Evolutionary conservation across 768 basidiomycete genomes (phyloP), one percentile per base, ranked within the genome.

Genomic region (Boletus edulis): DNA sequence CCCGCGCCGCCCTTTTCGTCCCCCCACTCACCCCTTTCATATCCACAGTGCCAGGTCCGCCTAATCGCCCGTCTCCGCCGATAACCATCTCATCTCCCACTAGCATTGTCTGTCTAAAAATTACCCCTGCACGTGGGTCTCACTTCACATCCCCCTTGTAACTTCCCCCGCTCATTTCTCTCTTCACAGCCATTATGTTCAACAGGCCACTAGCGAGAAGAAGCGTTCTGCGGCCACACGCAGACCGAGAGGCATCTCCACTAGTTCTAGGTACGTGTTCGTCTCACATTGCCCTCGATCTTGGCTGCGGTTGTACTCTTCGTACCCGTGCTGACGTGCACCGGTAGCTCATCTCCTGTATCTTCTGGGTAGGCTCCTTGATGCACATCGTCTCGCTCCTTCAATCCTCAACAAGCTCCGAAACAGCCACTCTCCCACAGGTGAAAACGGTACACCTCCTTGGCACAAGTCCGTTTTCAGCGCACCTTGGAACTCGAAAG

Each of bases 21-120:
- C 9, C 29, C 10, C 37, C 46, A 32, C 37, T 59, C 65, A 56
- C 55, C 61, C 48, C 52, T 51, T 58, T 54, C 59, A 53, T 64
- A 27, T 53, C 56, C 64, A 57, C 63, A 87, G 86, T 88, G 87
- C 66, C 86, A 88, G 81, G 87, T 88, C 75, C 58, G 64, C 56
- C 59, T 42, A 60, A 62, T 64, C 59, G 20, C 60, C 56, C 56
- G 45, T 46, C 48, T 11, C 14, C 22, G 38, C 54, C 57, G 34
- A 55, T 17, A 34, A 35, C 18, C 53, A 20, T 22, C 44, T 54
- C 57, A 56, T 57, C 50, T 54, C 60, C 46, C 54, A 32, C 9
- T 13, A 94, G 86, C 91, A 94, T 66, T 95, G 92, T 71, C 72
- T 85, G 56, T 81, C 86, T 57, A 95, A 95, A 76, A 91, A 89